Evolutionary conservation across 2,329 filamentous ascomycete species (phyloP).

Genomic region (Curvularia verruculosa): DNA sequence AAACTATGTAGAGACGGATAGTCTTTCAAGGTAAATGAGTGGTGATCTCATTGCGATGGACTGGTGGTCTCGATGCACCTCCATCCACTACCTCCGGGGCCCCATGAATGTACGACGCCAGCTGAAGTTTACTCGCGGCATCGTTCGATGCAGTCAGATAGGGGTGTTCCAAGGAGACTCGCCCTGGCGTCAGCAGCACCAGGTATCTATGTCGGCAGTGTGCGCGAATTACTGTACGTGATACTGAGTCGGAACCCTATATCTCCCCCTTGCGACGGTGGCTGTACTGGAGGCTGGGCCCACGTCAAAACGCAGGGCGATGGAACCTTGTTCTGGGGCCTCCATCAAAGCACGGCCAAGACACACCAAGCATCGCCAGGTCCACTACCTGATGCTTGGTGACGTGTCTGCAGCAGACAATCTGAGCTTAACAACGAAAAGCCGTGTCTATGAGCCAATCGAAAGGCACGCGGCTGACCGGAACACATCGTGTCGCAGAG

Average conservation of each 20-base stretch:
- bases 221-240: background rate
- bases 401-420: constrained; percentile 27
- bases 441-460: background rate
- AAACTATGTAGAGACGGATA: background rate
- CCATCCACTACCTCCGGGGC: background rate
- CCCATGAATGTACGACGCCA: background rate
- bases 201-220: background rate
- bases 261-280: background rate
- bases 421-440: constrained; percentile 6
- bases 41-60: background rate
- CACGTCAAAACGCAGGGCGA: constrained; percentile 28
- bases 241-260: background rate
- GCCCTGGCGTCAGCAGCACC: background rate
- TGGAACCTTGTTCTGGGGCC: constrained; percentile 21
- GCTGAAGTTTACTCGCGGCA: background rate
- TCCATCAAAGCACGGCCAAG: constrained; percentile 23
- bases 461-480: constrained; percentile 2
- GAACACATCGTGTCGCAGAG: constrained; percentile 1
- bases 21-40: background rate
- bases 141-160: background rate
- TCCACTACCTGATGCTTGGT: constrained; percentile 28
- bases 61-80: background rate
- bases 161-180: background rate
- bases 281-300: constrained; percentile 10
- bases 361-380: constrained; percentile 33